Base-by-base conservation (phyloP, 495 filamentous ascomycete species). In the Xylaria intraflava region DNA sequence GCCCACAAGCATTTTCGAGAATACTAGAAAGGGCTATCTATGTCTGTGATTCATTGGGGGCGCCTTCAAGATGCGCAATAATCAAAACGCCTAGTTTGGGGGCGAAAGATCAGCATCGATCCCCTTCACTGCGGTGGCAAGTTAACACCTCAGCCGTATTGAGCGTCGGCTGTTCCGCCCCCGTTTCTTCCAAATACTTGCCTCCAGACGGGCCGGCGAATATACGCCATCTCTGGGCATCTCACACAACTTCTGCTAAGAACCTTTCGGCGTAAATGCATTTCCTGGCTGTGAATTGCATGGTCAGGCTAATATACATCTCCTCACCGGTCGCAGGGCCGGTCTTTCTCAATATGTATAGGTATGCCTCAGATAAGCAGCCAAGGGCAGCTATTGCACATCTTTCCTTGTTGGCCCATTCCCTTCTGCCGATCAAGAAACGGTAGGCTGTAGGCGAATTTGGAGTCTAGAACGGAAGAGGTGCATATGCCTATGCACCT, bases 401-500 rank as follows among this genome's bases (percentile, higher is more conserved):
- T 31, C 4, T 8, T 26, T 8, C 51, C 51, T 24, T 22, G 26
- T 31, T 27, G 33, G 12, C 31, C 31, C 31, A 46, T 31, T 31
- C 22, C 26, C 23, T 33, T 22, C 9, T 22, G 14, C 27, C 30
- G 23, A 22, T 23, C 17, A 17, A n/a, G 31, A 30, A 53, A 10
- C 30, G 41, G 42, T 39, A 53, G 41, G 41, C 22, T 53, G 27
- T 29, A 10, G 31, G 46, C 29, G 31, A 2, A 19, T 27, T 12
- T 10, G 30, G n/a, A 9, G 31, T 38, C 50, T 52, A 52, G 50
- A 52, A 44, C 49, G 1, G 4, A 27, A 45, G 10, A 46, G 11
- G 20, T 40, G 51, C 51, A 53, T 46, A 24, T 29, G 10, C 29
- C 22, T 39, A 46, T 53, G 33, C 51, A 31, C 11, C 31, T 24